Percentiles rank a stretch among this genome's conserved stretches.
Conservation (phyloP, 2,329 filamentous ascomycete species). For the Colletotrichum tofieldiae region DNA sequence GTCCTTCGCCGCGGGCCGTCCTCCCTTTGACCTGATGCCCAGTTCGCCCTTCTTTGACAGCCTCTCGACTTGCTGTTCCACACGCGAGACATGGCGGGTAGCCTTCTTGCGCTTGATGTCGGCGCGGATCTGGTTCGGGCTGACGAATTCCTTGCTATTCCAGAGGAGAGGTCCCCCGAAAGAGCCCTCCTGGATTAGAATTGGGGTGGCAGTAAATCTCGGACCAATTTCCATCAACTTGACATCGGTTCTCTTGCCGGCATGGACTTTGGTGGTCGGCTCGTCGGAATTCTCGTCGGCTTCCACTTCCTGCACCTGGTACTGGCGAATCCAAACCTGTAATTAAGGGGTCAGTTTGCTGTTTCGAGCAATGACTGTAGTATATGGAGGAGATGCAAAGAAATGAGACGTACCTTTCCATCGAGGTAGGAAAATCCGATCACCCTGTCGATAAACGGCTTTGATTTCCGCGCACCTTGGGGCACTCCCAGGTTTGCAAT, state of each 20-base stretch:
- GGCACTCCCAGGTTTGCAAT: constrained; percentile 87
- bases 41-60: constrained; percentile 83
- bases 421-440: constrained; percentile 93
- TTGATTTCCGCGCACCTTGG: constrained; percentile 87
- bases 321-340: constrained; percentile 55
- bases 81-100: constrained; percentile 81
- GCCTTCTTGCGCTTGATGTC: constrained; percentile 86
- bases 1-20: constrained; percentile 74
- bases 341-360: neutral
- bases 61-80: constrained; percentile 81
- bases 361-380: too few species aligned
- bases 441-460: constrained; percentile 96
- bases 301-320: constrained; percentile 78
- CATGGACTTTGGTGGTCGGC: constrained; percentile 58
- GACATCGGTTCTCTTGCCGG: constrained; percentile 78
- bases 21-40: constrained; percentile 79
- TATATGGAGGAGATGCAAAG: constrained; percentile 56
- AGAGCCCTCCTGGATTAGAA: constrained; percentile 86
- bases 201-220: constrained; percentile 77
- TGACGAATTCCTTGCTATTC: constrained; percentile 98
- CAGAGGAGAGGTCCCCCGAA: constrained; percentile 98
- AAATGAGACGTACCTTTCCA: constrained; percentile 89
- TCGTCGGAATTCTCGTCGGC: constrained; percentile 44
- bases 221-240: constrained; percentile 94
- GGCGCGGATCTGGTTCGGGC: constrained; percentile 91